Evolutionary conservation across 768 basidiomycete species (phyloP).

Genomic region (Chalciporus chontae): DNA sequence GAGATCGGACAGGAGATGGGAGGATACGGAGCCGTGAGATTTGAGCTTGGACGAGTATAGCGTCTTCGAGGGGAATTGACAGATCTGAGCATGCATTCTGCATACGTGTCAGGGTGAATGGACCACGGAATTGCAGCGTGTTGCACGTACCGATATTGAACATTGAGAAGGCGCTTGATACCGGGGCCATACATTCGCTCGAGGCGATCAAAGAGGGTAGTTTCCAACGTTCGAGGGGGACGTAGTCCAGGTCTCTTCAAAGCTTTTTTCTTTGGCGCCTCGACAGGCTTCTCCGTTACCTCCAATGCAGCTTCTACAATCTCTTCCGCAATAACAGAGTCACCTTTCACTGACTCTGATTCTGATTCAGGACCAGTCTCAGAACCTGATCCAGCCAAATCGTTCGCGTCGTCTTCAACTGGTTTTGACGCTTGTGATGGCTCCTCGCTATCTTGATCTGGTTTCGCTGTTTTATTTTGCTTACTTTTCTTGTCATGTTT

Average conservation of each 20-base stretch:
- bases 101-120: not conserved
- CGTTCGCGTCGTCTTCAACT: not conserved
- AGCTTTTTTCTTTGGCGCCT: conserved; percentile 10
- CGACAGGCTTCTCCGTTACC: not conserved
- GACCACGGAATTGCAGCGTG: not conserved
- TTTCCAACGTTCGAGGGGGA: conserved; percentile 74
- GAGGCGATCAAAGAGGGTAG: conserved; percentile 88
- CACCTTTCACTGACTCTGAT: conserved; percentile 17
- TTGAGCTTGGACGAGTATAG: conserved; percentile 72
- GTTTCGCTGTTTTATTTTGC: not conserved
- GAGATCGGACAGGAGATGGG: conserved; percentile 70
- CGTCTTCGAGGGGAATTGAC: conserved; percentile 77
- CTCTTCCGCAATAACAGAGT: conserved; percentile 22
- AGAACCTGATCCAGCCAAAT: conserved; percentile 4
- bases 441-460: not conserved
- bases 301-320: not conserved
- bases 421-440: not conserved
- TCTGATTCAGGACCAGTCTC: conserved; percentile 14
- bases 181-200: conserved; percentile 81
- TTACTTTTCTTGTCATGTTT: conserved; percentile 34
- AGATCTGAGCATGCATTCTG: conserved; percentile 88
- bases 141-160: conserved; percentile 76
- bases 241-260: conserved; percentile 31
- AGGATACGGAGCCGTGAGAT: conserved; percentile 68
- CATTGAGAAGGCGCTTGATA: conserved; percentile 82